phyloP scores from a whole-genome alignment of 345 rosid species.

The Eucalyptus marginata region DNA sequence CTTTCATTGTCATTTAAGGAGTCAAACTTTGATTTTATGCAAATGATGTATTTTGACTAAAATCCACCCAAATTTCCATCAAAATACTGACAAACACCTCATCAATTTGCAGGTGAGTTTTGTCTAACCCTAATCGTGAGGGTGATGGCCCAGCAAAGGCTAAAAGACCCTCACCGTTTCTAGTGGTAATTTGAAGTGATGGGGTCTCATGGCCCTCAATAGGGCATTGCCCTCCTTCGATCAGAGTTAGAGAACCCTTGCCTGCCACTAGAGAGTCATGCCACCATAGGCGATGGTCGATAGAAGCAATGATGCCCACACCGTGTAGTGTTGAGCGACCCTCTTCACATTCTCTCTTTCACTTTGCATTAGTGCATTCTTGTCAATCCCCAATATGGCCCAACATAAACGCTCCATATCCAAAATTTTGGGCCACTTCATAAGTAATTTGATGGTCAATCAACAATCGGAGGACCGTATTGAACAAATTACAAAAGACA shows the following conservation, averaged over 20 bases:
- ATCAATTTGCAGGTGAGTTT: rapidly evolving
- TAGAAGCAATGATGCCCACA: not conserved
- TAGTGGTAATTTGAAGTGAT: not conserved
- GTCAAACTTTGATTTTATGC: not conserved
- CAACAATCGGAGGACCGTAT: not conserved
- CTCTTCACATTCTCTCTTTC: not conserved
- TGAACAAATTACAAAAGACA: not conserved
- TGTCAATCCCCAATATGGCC: not conserved
- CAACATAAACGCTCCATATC: not conserved
- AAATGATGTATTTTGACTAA: not conserved
- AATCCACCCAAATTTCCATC: rapidly evolving
- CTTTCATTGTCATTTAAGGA: not conserved
- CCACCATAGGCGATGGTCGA: rapidly evolving
- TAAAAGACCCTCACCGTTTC: rapidly evolving
- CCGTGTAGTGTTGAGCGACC: rapidly evolving
- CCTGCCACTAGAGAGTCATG: rapidly evolving
- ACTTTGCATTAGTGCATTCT: not conserved
- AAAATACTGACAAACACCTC: not conserved
- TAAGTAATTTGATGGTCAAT: not conserved
- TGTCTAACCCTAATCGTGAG: rapidly evolving
- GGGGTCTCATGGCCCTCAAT: not conserved
- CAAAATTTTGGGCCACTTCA: not conserved
- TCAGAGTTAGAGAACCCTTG: not conserved
- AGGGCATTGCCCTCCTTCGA: too few relatives aligned
- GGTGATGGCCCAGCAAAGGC: rapidly evolving